Percentiles rank a stretch among this genome's conserved stretches.
phyloP scores from a whole-genome alignment of 192 early-diverging fungal genomes.

The Podila minutissima region DNA sequence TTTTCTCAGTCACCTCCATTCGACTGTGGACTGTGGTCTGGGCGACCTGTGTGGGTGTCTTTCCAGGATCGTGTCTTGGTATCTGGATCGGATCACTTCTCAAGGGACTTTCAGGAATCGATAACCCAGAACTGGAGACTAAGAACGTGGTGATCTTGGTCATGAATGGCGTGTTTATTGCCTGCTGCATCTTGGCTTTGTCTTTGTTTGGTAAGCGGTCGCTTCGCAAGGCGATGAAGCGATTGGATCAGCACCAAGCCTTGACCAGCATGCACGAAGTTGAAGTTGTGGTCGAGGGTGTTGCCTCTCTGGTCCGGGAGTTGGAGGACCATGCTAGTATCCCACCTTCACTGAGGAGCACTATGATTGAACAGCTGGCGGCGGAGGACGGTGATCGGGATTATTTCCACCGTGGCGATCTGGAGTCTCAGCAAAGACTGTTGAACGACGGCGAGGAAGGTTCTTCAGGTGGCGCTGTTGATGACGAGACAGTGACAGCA shows the following conservation, averaged over 20 bases:
- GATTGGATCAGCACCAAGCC: slow-evolving; percentile 39
- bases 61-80: slow-evolving; percentile 56
- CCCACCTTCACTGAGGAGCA: slow-evolving; percentile 15
- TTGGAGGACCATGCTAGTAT: slow-evolving; percentile 32
- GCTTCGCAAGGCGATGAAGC: slow-evolving; percentile 50
- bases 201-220: slow-evolving; percentile 57
- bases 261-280: slow-evolving; percentile 20
- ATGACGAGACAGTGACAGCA: neutral
- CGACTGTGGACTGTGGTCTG: slow-evolving; percentile 49
- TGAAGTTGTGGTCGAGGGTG: slow-evolving; percentile 31
- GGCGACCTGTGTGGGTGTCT: slow-evolving; percentile 55
- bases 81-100: slow-evolving; percentile 58
- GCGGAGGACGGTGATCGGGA: slow-evolving; percentile 16
- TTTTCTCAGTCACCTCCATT: slow-evolving; percentile 57
- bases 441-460: neutral
- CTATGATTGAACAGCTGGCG: slow-evolving; percentile 24
- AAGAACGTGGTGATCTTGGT: slow-evolving; percentile 52
- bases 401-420: slow-evolving; percentile 7
- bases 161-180: slow-evolving; percentile 55
- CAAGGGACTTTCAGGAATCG: slow-evolving; percentile 54
- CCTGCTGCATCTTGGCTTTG: slow-evolving; percentile 47
- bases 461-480: neutral
- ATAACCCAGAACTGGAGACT: slow-evolving; percentile 50
- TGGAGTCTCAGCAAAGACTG: slow-evolving; percentile 15
- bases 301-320: slow-evolving; percentile 25